Evolutionary conservation across 78 protist genomes (phyloP), one percentile per base, ranked within the genome.

Genomic region (Dictyostelium firmibasis): DNA sequence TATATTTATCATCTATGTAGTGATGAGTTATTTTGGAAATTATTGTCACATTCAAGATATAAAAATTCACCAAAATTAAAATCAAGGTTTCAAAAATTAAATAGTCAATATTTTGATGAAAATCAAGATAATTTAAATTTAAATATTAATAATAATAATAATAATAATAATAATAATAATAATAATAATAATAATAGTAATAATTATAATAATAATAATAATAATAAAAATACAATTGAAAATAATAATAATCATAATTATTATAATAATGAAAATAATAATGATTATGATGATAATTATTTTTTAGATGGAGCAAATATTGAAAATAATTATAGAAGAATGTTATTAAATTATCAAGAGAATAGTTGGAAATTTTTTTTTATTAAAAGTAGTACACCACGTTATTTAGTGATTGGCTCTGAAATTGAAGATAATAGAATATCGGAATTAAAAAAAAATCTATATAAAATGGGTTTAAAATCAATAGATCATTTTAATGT

Each of bases 1-100:
- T 44, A 8, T 16, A 44, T 89, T 31, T 89, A 76, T 70, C 44
- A 69, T 41, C 18, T 18, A 18, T 81, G 94, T 7, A 77, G 74
- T 35, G 94, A 89, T 89, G 94, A 89, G 8, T 47, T 35, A 20
- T 89, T 69, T 89, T 89, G 94, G 94, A 78, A 81, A 69, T 25
- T 35, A 14, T 20, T 79, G 70, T 81, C 79, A 53, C 47, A 23
- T 29, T 18, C 10, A 13, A 41, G 10, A 43, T 89, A 60, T 81
- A 79, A 67, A n/a, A 53, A 78, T 29, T 50, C 81, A 43, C 94
- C 94, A 81, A 89, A 89, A 69, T 69, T 81, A 18, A 78, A 64
- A 64, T 72, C 79, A 72, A 72, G 38, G 33, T 72, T 72, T 33
- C 79, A 33, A 72, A 27, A 72, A 27, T 11, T 67, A 67, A 67